Conservation (phyloP, 2,329 filamentous ascomycete genomes). For the Sporothrix euskadiensis region DNA sequence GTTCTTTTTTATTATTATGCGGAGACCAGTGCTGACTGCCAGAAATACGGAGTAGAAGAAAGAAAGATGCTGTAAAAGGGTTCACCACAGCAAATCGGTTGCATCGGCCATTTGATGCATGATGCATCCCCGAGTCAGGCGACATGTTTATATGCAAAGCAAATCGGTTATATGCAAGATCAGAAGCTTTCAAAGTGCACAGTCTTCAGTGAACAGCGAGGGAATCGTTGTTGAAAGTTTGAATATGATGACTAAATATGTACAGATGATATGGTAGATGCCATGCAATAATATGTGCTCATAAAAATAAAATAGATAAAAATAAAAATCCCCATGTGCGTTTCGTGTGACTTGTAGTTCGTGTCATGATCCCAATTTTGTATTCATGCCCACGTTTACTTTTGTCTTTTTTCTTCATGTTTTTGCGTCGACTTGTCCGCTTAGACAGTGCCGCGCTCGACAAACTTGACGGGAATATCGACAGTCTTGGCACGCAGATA, state of each 20-base stretch:
- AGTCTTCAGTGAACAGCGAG: neutral
- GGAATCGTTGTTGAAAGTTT: neutral
- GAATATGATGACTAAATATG: neutral
- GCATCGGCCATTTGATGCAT: neutral
- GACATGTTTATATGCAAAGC: neutral
- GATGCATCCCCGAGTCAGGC: neutral
- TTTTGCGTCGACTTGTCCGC: neutral
- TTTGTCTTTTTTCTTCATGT: neutral
- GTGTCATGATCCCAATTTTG: neutral
- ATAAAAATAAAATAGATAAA: neutral
- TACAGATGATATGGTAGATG: neutral
- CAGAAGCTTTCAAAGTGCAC: neutral
- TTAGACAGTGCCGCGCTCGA: constrained; percentile 44
- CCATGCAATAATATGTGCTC: constrained; percentile 10
- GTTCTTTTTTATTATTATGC: neutral
- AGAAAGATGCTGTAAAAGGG: neutral
- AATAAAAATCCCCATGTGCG: neutral
- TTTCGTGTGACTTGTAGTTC: neutral
- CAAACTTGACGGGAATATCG: constrained; percentile 47
- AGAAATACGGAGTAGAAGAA: too few species aligned
- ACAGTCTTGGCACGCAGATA: constrained; percentile 49
- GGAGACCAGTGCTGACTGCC: neutral
- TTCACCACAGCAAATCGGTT: neutral
- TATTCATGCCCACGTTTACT: neutral
- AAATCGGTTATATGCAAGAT: constrained; percentile 1